Evolutionary conservation across 2,329 filamentous ascomycete species (phyloP).

Genomic region (Neoscytalidium dimidiatum): DNA sequence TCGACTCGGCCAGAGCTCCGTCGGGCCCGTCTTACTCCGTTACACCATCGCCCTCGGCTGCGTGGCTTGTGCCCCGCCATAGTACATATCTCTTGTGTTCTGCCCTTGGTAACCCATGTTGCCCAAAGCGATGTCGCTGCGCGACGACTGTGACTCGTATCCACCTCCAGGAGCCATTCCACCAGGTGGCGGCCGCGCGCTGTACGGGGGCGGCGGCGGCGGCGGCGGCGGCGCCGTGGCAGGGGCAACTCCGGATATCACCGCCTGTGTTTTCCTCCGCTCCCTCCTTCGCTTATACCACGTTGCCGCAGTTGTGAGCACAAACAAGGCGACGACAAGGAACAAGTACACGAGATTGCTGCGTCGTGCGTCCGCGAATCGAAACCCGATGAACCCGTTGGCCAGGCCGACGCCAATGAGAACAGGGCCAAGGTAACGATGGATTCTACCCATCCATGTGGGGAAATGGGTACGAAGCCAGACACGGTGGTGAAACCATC

Average conservation of each 20-base stretch:
- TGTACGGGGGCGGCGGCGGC: conserved; percentile 5
- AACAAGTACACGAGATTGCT: conserved; percentile 25
- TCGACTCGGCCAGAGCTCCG: background rate
- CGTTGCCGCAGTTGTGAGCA: conserved; percentile 9
- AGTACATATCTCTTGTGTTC: background rate
- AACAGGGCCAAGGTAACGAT: conserved; percentile 24
- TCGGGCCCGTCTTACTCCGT: background rate
- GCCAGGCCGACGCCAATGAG: conserved; percentile 25
- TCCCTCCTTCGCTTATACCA: conserved; percentile 13
- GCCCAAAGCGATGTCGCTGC: conserved; percentile 6
- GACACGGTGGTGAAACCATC: conserved; percentile 3
- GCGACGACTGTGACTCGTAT: conserved; percentile 2
- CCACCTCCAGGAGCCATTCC: background rate
- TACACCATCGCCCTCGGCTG: conserved; percentile 10
- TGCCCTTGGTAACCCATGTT: conserved; percentile 1
- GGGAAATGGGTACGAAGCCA: conserved; percentile 22
- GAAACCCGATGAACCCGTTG: conserved; percentile 29
- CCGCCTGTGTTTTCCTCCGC: background rate
- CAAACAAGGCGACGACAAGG: conserved; percentile 23
- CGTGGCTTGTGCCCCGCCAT: background rate
- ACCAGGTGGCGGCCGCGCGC: background rate
- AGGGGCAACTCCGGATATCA: background rate
- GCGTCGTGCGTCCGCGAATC: conserved; percentile 22
- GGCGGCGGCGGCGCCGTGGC: background rate
- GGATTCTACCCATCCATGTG: conserved; percentile 23